These are phyloP conservation scores for Cyclotella distinguenda DNA, from an alignment of 108 stramenopile species.

Conservation along the genomic window DNA sequence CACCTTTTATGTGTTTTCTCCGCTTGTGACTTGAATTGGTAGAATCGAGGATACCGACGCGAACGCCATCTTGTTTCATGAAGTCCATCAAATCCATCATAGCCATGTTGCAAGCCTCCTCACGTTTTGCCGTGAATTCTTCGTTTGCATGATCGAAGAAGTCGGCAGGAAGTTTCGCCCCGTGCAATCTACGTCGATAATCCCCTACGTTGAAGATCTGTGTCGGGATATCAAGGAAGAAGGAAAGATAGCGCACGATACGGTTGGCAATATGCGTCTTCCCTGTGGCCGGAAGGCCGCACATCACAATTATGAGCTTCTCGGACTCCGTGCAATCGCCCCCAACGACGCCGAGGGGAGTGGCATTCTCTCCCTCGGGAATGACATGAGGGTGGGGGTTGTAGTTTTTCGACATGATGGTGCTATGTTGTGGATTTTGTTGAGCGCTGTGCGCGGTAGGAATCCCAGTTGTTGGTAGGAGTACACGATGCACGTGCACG, in stretches of 20 bases:
- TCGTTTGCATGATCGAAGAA: slow-evolving; percentile 94
- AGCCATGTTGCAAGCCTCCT: slow-evolving; percentile 82
- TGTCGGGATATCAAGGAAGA: slow-evolving; percentile 89
- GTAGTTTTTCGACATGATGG: slow-evolving; percentile 47
- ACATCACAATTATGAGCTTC: slow-evolving; percentile 94
- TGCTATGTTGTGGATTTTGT: not conserved
- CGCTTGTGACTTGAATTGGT: slow-evolving; percentile 89
- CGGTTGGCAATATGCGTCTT: slow-evolving; percentile 97
- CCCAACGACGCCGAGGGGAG: slow-evolving; percentile 87
- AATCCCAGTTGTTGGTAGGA: not conserved
- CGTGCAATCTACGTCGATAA: slow-evolving; percentile 84
- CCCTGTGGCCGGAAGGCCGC: slow-evolving; percentile 95
- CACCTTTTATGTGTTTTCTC: slow-evolving; percentile 60
- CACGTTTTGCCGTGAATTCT: slow-evolving; percentile 60
- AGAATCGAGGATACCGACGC: slow-evolving; percentile 95
- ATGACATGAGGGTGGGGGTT: slow-evolving; percentile 86
- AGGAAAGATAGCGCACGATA: slow-evolving; percentile 88
- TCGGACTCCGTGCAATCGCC: slow-evolving; percentile 70
- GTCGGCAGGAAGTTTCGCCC: slow-evolving; percentile 70
- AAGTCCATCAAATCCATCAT: slow-evolving; percentile 85
- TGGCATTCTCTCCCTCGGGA: slow-evolving; percentile 87
- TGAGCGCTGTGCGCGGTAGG: not conserved
- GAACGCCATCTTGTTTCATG: slow-evolving; percentile 78
- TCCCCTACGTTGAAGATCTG: slow-evolving; percentile 95
- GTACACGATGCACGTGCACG: not conserved